Evolutionary conservation across 495 filamentous ascomycete genomes (phyloP).

Genomic region (Aeminium ludgeri): DNA sequence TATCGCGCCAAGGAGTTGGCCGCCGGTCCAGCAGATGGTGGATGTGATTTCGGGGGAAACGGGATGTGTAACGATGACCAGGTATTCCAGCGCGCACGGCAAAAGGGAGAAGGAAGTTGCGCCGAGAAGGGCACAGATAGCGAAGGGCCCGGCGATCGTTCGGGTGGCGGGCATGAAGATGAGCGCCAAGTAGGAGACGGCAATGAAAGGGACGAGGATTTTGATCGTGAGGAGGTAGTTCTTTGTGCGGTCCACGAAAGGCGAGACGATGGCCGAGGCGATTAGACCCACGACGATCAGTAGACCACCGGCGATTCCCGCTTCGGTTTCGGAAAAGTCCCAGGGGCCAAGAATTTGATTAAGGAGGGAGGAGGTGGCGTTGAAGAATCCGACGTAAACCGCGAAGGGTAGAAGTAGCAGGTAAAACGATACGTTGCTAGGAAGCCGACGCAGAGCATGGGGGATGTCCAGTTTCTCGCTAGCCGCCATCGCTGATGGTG

Average conservation of each 20-base stretch:
- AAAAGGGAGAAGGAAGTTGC: constrained; percentile 65
- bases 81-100: constrained; percentile 70
- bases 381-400: constrained; percentile 85
- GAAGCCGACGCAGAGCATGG: constrained; percentile 18
- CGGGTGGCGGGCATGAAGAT: constrained; percentile 64
- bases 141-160: constrained; percentile 51
- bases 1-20: constrained; percentile 60
- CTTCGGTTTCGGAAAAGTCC: constrained; percentile 59
- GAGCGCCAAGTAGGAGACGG: constrained; percentile 50
- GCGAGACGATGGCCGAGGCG: constrained; percentile 52
- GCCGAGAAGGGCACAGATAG: constrained; percentile 51
- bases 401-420: constrained; percentile 59
- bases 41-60: constrained; percentile 74
- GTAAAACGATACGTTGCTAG: constrained; percentile 48
- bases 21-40: constrained; percentile 68
- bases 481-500: constrained; percentile 33
- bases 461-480: constrained; percentile 38
- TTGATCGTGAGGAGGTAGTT: constrained; percentile 60
- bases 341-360: constrained; percentile 82
- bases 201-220: constrained; percentile 58
- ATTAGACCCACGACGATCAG: constrained; percentile 85
- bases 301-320: constrained; percentile 75
- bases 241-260: constrained; percentile 73
- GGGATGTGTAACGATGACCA: constrained; percentile 74
- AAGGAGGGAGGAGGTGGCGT: constrained; percentile 70